These are phyloP conservation scores for Camillea tinctor DNA, from an alignment of 2,329 filamentous ascomycete species.

Conservation along the genomic window DNA sequence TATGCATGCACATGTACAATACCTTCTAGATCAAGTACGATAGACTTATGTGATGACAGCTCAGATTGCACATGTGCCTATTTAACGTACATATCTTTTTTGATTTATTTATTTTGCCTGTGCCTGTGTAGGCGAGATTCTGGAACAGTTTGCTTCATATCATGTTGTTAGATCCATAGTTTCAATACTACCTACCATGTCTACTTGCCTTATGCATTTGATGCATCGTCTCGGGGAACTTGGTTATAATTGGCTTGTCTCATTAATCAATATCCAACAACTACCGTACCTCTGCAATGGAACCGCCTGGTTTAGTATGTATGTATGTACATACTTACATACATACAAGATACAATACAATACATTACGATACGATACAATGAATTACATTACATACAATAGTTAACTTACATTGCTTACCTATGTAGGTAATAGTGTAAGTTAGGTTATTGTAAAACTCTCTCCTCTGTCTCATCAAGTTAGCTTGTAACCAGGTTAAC, in stretches of 20 bases:
- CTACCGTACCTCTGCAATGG: background rate
- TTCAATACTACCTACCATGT: background rate
- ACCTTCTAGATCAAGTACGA: background rate
- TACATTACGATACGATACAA: too few relatives aligned
- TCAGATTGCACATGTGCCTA: background rate
- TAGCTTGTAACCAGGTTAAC: too few relatives aligned
- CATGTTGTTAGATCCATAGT: background rate
- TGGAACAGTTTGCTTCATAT: background rate
- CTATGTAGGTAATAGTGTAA: conserved; percentile 6
- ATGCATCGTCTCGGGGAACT: background rate
- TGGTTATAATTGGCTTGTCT: background rate
- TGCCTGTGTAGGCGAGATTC: background rate
- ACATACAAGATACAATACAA: background rate
- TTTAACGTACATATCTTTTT: background rate
- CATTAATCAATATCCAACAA: background rate
- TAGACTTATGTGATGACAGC: background rate
- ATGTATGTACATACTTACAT: conserved; percentile 3
- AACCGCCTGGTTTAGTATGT: background rate
- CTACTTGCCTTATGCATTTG: background rate
- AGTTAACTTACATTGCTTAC: background rate
- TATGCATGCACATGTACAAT: background rate
- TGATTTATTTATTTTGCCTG: background rate
- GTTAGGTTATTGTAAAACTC: too few relatives aligned
- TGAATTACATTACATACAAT: too few relatives aligned
- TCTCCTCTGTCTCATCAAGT: too few relatives aligned